Base-by-base conservation (phyloP, 306 rosid genomes). In the Astragalus glycyphyllos region DNA sequence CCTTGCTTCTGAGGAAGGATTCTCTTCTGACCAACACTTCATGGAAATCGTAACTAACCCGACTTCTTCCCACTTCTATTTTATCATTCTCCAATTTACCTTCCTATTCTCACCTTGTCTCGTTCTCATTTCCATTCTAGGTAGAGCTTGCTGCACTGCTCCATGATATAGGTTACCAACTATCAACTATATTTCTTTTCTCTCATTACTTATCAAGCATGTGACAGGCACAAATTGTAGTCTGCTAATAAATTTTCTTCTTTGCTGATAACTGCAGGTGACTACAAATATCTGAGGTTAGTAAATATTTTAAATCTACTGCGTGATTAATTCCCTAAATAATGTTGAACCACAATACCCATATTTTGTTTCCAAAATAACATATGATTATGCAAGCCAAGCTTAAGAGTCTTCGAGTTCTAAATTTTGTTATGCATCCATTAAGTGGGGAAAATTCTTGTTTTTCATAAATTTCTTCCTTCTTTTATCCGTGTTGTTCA, bases 71-170 rank as follows among this genome's bases (percentile, higher is more conserved):
- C 4, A 1, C 3, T 26, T 26, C 31, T 26, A 26, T 26, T 26
- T 1, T 3, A 3, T 26, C 4, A 26, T 26, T 26, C 31, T 26
- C 4, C 31, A 2, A 2, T 26, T 26, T 26, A 26, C 31, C 31
- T 26, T 26, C 31, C 31, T 26, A 26, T 26, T 26, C 31, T 26
- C 31, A 26, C 31, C 31, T 26, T 26, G 31, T 26, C 3, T 26
- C 3, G 31, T 26, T 26, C 31, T 26, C 31, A 3, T 26, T 26
- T 26, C 31, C 31, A 26, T 2, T 1, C 3, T 26, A 26, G 31
- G 31, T 26, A 12, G 97, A 93, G 77, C 89, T 93, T 77, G 90
- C 98, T 58, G 98, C 97, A 23, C 84, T 93, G 58, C 94, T 93
- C 40, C 98, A 88, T 74, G 98, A 90, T 70, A 85, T 90, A 69